Percentiles rank a stretch among this genome's conserved stretches.
Evolutionary conservation across 495 filamentous ascomycete genomes (phyloP).

Genomic region (Pyrenopolyporus hunteri): DNA sequence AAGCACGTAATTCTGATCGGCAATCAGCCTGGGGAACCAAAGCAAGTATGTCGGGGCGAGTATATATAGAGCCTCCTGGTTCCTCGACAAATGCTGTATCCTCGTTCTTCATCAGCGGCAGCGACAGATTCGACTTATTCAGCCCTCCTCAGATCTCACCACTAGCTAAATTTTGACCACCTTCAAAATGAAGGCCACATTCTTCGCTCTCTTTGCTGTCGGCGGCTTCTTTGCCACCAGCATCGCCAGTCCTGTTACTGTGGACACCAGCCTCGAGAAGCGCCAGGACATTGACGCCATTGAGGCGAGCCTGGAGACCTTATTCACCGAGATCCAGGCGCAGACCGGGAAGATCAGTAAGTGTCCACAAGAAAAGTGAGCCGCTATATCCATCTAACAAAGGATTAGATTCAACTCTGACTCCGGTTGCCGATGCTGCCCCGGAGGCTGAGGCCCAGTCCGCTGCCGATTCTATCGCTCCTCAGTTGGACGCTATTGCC

Average conservation of each 20-base stretch:
- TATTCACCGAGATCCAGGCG: slow-evolving; percentile 38
- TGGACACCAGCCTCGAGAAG: slow-evolving; percentile 37
- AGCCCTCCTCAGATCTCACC: slow-evolving; percentile 4
- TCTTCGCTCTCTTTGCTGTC: slow-evolving; percentile 45
- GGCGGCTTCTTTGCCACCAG: slow-evolving; percentile 42
- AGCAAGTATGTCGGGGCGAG: slow-evolving; percentile 2
- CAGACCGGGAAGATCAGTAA: slow-evolving; percentile 49
- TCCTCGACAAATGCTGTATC: background rate
- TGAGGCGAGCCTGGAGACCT: slow-evolving; percentile 37
- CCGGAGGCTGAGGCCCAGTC: slow-evolving; percentile 39
- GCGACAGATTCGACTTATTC: slow-evolving; percentile 13
- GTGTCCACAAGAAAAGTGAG: slow-evolving; percentile 1
- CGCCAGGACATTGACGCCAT: slow-evolving; percentile 42
- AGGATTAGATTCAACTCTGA: slow-evolving; percentile 24
- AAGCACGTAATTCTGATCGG: slow-evolving; percentile 18
- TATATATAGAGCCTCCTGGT: slow-evolving; percentile 36
- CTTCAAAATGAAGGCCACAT: slow-evolving; percentile 48
- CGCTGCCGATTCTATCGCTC: slow-evolving; percentile 40
- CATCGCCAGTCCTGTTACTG: slow-evolving; percentile 43
- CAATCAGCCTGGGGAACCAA: background rate
- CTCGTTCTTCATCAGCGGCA: slow-evolving; percentile 25
- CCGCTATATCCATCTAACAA: slow-evolving; percentile 1
- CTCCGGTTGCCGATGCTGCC: slow-evolving; percentile 24
- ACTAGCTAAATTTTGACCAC: background rate
- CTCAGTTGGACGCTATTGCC: slow-evolving; percentile 44